Conservation (phyloP, 73 alveolate genomes). For the Loxodes magnus region DNA sequence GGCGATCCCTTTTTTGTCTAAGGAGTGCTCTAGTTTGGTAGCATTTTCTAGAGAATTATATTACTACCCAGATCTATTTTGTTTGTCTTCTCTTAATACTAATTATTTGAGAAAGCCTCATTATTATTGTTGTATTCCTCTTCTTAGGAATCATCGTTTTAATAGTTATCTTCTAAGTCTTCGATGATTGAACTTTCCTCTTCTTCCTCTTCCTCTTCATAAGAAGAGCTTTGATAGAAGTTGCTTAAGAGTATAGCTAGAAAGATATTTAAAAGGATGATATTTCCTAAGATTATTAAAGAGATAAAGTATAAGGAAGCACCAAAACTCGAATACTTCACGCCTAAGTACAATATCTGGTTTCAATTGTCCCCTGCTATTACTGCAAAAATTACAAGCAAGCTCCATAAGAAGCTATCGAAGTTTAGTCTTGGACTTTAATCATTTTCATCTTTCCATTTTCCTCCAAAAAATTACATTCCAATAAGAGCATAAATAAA, state of each 20-base stretch:
- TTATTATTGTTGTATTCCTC: too few species aligned
- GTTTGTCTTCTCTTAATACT: too few species aligned
- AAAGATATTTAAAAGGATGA: conserved; percentile 41
- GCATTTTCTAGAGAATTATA: too few species aligned
- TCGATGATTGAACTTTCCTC: too few species aligned
- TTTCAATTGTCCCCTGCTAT: conserved; percentile 45
- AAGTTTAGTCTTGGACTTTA: conserved; percentile 28
- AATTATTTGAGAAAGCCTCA: too few species aligned
- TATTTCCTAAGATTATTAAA: conserved; percentile 30
- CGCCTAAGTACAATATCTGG: conserved; percentile 14
- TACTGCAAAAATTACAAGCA: conserved; percentile 39
- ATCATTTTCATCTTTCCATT: conserved; percentile 20
- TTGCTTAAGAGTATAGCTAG: conserved; percentile 43
- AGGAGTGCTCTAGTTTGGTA: too few species aligned
- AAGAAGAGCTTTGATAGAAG: too few species aligned
- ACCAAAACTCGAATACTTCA: neutral
- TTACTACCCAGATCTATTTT: too few species aligned
- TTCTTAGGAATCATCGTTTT: too few species aligned
- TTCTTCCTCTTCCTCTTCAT: too few species aligned
- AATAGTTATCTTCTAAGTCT: too few species aligned
- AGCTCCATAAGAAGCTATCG: conserved; percentile 27
- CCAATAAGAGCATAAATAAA: conserved; percentile 88
- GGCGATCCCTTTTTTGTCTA: too few species aligned
- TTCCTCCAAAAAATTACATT: conserved; percentile 86
- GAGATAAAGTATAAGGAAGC: conserved; percentile 30